phyloP scores from a whole-genome alignment of 805 yeast species.

The Ogataea thermomethanolica region DNA sequence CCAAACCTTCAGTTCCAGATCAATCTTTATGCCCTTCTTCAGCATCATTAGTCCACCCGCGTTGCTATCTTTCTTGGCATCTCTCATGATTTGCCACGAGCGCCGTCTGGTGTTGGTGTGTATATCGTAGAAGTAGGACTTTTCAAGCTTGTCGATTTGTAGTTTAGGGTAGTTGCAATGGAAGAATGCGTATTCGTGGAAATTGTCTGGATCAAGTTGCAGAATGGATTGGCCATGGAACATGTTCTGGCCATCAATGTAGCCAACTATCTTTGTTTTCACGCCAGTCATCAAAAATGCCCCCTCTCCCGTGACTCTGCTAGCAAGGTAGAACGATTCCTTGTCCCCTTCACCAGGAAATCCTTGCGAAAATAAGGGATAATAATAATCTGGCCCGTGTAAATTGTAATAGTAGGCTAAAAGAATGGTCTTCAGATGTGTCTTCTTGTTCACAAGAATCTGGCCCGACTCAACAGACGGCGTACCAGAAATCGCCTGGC shows the following conservation, averaged over 20 bases:
- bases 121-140: conserved; percentile 19
- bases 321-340: conserved; percentile 72
- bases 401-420: conserved; percentile 63
- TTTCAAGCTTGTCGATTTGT: conserved; percentile 19
- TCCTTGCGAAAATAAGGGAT: conserved; percentile 67
- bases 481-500: conserved; percentile 37
- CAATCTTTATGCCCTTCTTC: conserved; percentile 20
- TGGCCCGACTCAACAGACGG: conserved; percentile 73
- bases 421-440: conserved; percentile 55
- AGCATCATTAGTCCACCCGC: conserved; percentile 19
- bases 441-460: conserved; percentile 54
- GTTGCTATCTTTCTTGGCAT: conserved; percentile 29
- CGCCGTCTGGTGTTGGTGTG: conserved; percentile 20
- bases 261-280: conserved; percentile 32
- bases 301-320: conserved; percentile 39
- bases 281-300: conserved; percentile 28
- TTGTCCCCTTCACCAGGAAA: conserved; percentile 79
- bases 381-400: conserved; percentile 63
- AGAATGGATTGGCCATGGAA: conserved; percentile 32
- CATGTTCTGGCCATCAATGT: conserved; percentile 21
- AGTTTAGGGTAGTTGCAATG: conserved; percentile 34
- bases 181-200: conserved; percentile 24
- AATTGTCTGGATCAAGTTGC: conserved; percentile 29
- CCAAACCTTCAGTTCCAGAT: conserved; percentile 31
- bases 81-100: conserved; percentile 28